phyloP scores from a whole-genome alignment of 768 basidiomycete genomes.

The Serendipita sp. region DNA sequence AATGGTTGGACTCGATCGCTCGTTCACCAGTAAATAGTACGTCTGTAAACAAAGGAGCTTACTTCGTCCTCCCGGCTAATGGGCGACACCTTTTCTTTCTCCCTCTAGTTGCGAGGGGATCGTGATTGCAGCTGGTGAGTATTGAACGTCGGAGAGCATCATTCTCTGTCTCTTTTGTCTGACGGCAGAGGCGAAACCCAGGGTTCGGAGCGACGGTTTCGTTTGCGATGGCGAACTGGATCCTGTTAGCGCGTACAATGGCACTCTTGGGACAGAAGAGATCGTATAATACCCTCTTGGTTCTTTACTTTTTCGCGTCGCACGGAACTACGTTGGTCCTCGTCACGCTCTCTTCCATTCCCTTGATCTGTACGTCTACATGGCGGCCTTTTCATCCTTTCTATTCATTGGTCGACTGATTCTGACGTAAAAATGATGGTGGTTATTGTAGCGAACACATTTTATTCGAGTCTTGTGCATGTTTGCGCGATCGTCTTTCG shows the following conservation, averaged over 20 bases:
- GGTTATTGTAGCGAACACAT: not conserved
- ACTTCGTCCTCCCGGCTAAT: no score
- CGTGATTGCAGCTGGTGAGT: not conserved
- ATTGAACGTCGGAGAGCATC: not conserved
- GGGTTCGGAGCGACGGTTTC: not conserved
- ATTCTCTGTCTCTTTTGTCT: no score
- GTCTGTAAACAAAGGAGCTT: no score
- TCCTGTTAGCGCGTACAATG: not conserved
- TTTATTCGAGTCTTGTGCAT: not conserved
- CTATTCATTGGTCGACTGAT: no score
- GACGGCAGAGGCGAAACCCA: no score
- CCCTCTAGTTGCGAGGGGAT: not conserved
- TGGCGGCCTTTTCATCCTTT: no score
- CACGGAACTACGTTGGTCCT: not conserved
- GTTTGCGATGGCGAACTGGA: not conserved
- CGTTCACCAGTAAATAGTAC: no score
- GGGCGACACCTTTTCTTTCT: not conserved
- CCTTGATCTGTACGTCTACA: no score
- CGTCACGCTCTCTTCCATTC: not conserved
- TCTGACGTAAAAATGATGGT: no score
- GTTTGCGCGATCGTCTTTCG: not conserved
- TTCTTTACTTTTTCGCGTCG: not conserved
- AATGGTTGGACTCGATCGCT: not conserved
- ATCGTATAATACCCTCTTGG: not conserved
- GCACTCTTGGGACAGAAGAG: not conserved